A percentile compares a stretch with the other conserved stretches of the same genome.
These are phyloP conservation scores for Acacia melanoxylon DNA, from an alignment of 306 rosid genomes.

Conservation along the genomic window DNA sequence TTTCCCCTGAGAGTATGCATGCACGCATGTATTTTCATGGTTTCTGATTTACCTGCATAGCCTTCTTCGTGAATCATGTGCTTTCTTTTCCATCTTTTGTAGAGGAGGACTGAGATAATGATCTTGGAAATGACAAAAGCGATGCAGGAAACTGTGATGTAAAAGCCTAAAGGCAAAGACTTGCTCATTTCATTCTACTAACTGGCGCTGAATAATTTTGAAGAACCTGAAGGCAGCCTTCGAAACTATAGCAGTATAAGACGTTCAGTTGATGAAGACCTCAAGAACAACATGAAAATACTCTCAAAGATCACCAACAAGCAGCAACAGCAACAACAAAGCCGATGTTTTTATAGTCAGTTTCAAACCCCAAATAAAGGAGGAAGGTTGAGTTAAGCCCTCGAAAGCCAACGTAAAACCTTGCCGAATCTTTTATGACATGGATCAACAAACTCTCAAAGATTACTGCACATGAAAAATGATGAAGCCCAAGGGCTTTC, in stretches of 20 bases:
- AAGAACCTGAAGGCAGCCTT: conserved; percentile 10
- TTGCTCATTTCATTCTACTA: conserved; percentile 53
- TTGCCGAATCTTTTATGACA: no score
- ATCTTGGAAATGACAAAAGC: conserved; percentile 80
- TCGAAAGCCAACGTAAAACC: no score
- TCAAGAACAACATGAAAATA: not conserved
- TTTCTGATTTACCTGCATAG: conserved; percentile 47
- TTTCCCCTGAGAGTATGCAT: not conserved
- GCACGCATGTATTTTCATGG: not conserved
- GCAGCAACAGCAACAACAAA: no score
- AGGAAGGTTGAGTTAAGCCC: no score
- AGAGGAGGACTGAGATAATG: conserved; percentile 69
- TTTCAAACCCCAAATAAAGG: no score
- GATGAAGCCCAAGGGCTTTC: not conserved
- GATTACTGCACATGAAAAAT: not conserved
- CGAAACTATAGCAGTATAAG: not conserved
- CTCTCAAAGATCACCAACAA: not conserved
- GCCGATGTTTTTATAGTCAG: no score
- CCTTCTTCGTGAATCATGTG: conserved; percentile 58
- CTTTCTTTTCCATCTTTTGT: conserved; percentile 84
- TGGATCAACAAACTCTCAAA: not conserved
- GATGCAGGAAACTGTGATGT: conserved; percentile 58
- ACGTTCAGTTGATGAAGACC: not conserved
- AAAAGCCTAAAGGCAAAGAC: conserved; percentile 49
- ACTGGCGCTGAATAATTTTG: conserved; percentile 18